A percentile compares a stretch with the other conserved stretches of the same genome.
Conservation (phyloP, 73 alveolate species). For the Paramecium sonneborni region DNA sequence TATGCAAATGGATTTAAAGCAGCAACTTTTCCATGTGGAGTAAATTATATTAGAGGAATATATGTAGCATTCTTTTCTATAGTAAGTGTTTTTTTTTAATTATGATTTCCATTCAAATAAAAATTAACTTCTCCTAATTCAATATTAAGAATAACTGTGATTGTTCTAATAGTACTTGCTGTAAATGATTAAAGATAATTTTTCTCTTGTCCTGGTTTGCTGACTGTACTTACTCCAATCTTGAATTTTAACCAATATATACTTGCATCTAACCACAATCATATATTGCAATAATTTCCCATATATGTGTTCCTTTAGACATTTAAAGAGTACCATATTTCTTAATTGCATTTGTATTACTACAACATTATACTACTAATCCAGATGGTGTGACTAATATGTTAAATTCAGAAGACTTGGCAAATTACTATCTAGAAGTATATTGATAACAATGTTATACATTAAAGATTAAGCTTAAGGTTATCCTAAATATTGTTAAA, state of each 20-base stretch:
- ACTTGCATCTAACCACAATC: constrained; percentile 20
- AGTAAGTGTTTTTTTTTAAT: neutral
- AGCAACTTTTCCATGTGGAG: neutral
- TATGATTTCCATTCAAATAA: constrained; percentile 39
- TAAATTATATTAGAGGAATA: neutral
- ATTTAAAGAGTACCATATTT: neutral
- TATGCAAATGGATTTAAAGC: constrained; percentile 43
- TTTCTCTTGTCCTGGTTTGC: neutral
- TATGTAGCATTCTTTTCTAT: neutral
- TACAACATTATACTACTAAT: neutral
- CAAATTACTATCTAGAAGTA: neutral
- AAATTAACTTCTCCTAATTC: neutral
- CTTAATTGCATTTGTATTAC: neutral
- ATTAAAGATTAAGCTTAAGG: neutral
- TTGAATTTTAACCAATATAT: neutral
- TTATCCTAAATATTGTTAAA: neutral
- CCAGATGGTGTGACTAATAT: neutral
- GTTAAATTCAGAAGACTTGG: neutral
- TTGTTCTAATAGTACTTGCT: constrained; percentile 34
- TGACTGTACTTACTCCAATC: constrained; percentile 13
- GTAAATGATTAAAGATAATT: neutral
- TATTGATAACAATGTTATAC: neutral
- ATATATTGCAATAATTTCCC: constrained; percentile 46
- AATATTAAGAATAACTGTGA: neutral
- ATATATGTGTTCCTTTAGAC: neutral